Conservation (phyloP, 2,329 filamentous ascomycete species). For the Fusarium sp. region DNA sequence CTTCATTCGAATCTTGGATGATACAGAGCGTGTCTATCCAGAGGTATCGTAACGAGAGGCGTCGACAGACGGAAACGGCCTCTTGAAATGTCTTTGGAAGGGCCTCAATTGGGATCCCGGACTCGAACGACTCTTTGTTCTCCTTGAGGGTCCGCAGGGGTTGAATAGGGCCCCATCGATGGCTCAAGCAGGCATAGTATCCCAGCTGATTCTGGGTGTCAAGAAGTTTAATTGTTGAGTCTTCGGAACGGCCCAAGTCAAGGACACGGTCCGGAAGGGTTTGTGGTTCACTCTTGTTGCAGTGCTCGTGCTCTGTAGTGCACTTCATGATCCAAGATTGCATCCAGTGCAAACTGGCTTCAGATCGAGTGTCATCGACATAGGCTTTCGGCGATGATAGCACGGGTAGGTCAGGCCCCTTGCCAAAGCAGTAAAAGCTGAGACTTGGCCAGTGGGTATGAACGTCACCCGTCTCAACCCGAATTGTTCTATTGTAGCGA, state of each 20-base stretch:
- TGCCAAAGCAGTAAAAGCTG: slow-evolving; percentile 9
- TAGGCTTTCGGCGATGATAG: slow-evolving; percentile 13
- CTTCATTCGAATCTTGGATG: slow-evolving; percentile 8
- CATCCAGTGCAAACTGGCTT: slow-evolving; percentile 18
- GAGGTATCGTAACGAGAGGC: slow-evolving; percentile 18
- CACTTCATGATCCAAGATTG: slow-evolving; percentile 13
- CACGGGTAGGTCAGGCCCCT: not conserved
- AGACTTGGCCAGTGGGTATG: slow-evolving; percentile 2
- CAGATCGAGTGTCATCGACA: slow-evolving; percentile 19
- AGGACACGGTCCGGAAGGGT: slow-evolving; percentile 18
- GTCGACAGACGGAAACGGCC: slow-evolving; percentile 4
- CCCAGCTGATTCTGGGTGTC: slow-evolving; percentile 8
- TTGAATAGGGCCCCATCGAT: slow-evolving; percentile 12
- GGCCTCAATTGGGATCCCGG: not conserved
- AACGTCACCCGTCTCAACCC: not conserved
- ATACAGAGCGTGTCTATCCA: slow-evolving; percentile 26
- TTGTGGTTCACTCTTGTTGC: slow-evolving; percentile 13
- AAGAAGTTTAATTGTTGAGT: not conserved
- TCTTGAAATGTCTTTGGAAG: slow-evolving; percentile 4
- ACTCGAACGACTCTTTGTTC: not conserved
- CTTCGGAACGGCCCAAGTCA: slow-evolving; percentile 1
- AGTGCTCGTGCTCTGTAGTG: slow-evolving; percentile 15
- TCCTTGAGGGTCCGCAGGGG: not conserved
- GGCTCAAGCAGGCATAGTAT: slow-evolving; percentile 19
- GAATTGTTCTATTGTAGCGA: not conserved